Evolutionary conservation across 495 filamentous ascomycete species (phyloP).

Genomic region (Hyphodiscus hymeniophilus): DNA sequence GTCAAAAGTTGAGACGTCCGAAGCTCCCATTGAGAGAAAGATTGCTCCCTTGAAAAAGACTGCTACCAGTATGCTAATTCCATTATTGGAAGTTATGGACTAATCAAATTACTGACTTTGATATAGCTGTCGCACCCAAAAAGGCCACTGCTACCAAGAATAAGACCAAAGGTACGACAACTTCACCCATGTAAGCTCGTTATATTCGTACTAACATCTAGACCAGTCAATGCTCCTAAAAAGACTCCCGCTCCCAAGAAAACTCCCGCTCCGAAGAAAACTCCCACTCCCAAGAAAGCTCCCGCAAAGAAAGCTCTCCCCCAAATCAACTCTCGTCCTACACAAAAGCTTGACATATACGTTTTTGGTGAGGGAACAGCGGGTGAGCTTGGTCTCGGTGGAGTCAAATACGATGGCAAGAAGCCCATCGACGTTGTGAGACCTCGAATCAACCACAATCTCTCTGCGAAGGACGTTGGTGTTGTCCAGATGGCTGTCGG

Average conservation of each 20-base stretch:
- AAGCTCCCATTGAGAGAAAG: slow-evolving; percentile 1
- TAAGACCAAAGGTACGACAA: not conserved
- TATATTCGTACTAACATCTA: not conserved
- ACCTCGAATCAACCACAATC: slow-evolving; percentile 40
- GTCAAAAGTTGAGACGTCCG: slow-evolving; percentile 2
- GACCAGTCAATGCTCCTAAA: slow-evolving; percentile 4
- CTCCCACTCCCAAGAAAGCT: slow-evolving; percentile 9
- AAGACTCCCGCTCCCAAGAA: slow-evolving; percentile 12
- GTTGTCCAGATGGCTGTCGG: slow-evolving; percentile 56
- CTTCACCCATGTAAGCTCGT: slow-evolving; percentile 1
- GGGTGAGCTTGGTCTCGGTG: slow-evolving; percentile 44
- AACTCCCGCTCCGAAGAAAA: not conserved
- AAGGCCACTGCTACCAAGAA: slow-evolving; percentile 7
- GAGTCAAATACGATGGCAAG: slow-evolving; percentile 6
- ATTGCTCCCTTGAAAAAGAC: not conserved
- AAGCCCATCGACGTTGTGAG: slow-evolving; percentile 48
- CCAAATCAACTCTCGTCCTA: slow-evolving; percentile 33
- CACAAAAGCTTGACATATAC: slow-evolving; percentile 33
- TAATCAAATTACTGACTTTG: not conserved
- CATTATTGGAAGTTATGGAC: not conserved
- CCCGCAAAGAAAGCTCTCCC: slow-evolving; percentile 15
- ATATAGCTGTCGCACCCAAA: not conserved
- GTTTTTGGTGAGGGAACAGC: slow-evolving; percentile 47
- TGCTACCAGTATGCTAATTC: not conserved
- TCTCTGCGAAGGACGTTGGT: slow-evolving; percentile 47